Evolutionary conservation across 495 filamentous ascomycete species (phyloP).

Genomic region (Evansstolkia leycettana): DNA sequence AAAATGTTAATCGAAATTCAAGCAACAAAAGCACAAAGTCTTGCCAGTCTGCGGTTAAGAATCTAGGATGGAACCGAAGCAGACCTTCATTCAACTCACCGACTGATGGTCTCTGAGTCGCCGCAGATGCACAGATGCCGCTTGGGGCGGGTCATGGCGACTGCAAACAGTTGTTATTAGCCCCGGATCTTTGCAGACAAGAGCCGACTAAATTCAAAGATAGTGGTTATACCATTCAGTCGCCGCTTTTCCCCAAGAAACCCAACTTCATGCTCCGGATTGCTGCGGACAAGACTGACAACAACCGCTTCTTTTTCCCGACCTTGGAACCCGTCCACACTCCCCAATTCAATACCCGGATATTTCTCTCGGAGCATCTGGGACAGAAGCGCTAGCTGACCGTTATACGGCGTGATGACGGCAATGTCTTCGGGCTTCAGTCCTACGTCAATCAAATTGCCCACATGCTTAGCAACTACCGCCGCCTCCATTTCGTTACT

Average conservation of each 20-base stretch:
- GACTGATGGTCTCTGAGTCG: slow-evolving; percentile 81
- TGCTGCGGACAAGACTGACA: slow-evolving; percentile 82
- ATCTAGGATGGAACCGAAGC: not conserved
- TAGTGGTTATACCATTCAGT: slow-evolving; percentile 59
- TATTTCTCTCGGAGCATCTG: slow-evolving; percentile 64
- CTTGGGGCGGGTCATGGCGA: slow-evolving; percentile 91
- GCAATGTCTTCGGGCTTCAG: slow-evolving; percentile 74
- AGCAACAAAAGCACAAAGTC: not conserved
- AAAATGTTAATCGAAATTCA: not conserved
- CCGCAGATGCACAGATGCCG: slow-evolving; percentile 84
- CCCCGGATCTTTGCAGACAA: not conserved
- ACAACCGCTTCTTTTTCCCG: slow-evolving; percentile 95
- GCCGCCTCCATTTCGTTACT: slow-evolving; percentile 87
- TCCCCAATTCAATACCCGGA: slow-evolving; percentile 79
- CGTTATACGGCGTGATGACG: slow-evolving; percentile 93
- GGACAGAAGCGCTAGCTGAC: slow-evolving; percentile 71
- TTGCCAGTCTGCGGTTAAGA: not conserved
- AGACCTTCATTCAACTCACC: slow-evolving; percentile 37
- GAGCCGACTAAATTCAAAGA: slow-evolving; percentile 1
- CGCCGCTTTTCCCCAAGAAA: slow-evolving; percentile 90
- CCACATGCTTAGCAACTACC: slow-evolving; percentile 65
- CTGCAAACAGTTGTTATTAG: slow-evolving; percentile 25
- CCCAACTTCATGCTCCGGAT: slow-evolving; percentile 73
- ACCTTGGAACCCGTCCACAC: slow-evolving; percentile 94
- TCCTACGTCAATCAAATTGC: slow-evolving; percentile 62